Evolutionary conservation across 1,284 basidiomycete species (phyloP), one percentile per base, ranked within the genome.

Genomic region (Ustilago vetiveriae): DNA sequence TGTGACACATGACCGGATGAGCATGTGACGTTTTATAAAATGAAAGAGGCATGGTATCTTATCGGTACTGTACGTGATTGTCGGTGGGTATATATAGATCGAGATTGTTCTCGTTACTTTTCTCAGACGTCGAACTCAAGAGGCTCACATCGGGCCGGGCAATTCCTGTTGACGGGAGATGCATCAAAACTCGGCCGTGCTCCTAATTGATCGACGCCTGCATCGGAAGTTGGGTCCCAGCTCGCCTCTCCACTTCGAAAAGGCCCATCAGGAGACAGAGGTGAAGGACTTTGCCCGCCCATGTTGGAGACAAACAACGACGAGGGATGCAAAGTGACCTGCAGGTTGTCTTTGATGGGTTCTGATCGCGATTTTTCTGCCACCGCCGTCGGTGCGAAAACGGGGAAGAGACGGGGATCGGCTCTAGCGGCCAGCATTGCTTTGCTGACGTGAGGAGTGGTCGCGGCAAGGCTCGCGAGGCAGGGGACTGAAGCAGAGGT

Each of bases 301-400:
- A 66, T 19, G 29, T 66, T 55, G n/a, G 55, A 49, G 6, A 66
- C 56, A 19, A 66, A 66, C 30, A 41, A 59, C 5, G 46, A 47
- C 26, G 56, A 51, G 1, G 55, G 37, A 11, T 46, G 47, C 3
- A 50, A 53, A 4, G 62, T 38, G 17, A 53, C 24, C 7, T 30
- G 35, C 38, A 38, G 5, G 26, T 35, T 35, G 11, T 2, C 33
- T 6, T 35, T n/a, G 16, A 10, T 14, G 29, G 4, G 29, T 30
- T 11, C 16, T 6, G 33, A 9, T 35, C 17, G 38, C 37, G 30
- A 16, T n/a, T 14, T 23, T 27, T 29, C 27, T n/a, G 22, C n/a
- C 30, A 39, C 38, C n/a, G 40, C 23, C 16, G 23, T 53, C n/a
- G 43, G 19, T 6, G 54, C 33, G 2, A 2, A n/a, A n/a, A 6